Evolutionary conservation across 2,329 filamentous ascomycete species (phyloP).

Genomic region (Pseudogymnoascus sp.): DNA sequence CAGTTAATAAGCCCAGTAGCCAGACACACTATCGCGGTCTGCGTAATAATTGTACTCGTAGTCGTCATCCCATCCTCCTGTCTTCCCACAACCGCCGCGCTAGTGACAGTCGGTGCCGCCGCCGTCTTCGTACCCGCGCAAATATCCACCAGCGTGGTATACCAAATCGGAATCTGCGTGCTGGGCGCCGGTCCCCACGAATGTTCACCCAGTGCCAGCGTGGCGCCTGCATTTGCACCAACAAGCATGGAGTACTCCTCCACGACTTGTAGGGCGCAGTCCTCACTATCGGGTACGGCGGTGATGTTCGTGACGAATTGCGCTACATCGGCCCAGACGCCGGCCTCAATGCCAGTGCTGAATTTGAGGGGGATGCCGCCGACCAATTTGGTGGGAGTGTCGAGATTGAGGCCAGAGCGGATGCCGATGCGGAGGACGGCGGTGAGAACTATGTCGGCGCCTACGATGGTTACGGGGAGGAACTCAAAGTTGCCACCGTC

Average conservation of each 20-base stretch:
- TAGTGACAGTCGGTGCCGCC: slow-evolving; percentile 18
- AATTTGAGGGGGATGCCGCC: slow-evolving; percentile 12
- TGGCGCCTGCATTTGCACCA: slow-evolving; percentile 46
- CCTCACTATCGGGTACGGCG: slow-evolving; percentile 25
- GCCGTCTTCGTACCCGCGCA: slow-evolving; percentile 32
- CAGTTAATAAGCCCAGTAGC: slow-evolving; percentile 39
- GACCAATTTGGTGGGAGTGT: slow-evolving; percentile 23
- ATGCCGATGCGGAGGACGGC: slow-evolving; percentile 41
- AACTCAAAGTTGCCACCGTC: slow-evolving; percentile 48
- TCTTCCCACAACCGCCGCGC: slow-evolving; percentile 13
- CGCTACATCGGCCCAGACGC: slow-evolving; percentile 45
- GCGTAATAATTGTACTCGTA: slow-evolving; percentile 34
- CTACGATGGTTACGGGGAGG: slow-evolving; percentile 43
- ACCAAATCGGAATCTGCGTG: slow-evolving; percentile 43
- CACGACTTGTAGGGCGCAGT: slow-evolving; percentile 38
- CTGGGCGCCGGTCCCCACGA: slow-evolving; percentile 43
- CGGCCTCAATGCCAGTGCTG: slow-evolving; percentile 30
- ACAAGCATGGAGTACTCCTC: slow-evolving; percentile 43
- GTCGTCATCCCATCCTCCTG: slow-evolving; percentile 30
- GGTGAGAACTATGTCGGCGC: slow-evolving; percentile 35
- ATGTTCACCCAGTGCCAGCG: slow-evolving; percentile 33
- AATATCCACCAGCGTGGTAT: slow-evolving; percentile 38
- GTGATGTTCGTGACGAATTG: slow-evolving; percentile 47
- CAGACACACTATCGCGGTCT: slow-evolving; percentile 38
- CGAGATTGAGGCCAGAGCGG: slow-evolving; percentile 35